Evolutionary conservation across 345 rosid species (phyloP).

Genomic region (Syzygium aqueum): DNA sequence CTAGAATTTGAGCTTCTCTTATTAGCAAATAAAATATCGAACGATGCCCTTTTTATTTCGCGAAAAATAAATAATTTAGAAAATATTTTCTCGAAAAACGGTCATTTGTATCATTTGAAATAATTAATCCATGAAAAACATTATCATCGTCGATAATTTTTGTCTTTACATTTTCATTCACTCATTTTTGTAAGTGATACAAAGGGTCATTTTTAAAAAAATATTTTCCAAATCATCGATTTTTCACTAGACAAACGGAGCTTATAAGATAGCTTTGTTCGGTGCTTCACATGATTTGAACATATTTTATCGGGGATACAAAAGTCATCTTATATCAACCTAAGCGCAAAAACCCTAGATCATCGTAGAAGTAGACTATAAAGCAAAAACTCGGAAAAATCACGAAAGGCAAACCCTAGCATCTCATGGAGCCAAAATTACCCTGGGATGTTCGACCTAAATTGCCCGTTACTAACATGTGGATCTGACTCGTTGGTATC

Average conservation of each 20-base stretch:
- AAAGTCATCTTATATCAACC: neutral
- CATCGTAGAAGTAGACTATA: accelerated
- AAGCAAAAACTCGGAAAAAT: too few species aligned
- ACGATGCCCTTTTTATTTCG: accelerated
- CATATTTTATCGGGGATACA: neutral
- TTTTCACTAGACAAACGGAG: neutral
- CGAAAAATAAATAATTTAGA: too few species aligned
- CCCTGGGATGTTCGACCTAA: neutral
- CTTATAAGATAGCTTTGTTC: neutral
- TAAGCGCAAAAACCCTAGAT: neutral
- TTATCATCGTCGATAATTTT: too few species aligned
- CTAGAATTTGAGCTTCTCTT: neutral
- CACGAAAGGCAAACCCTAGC: neutral
- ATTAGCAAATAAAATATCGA: neutral
- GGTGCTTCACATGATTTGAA: neutral
- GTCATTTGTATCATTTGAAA: neutral
- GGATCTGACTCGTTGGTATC: neutral
- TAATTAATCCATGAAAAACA: too few species aligned
- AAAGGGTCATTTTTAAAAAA: neutral
- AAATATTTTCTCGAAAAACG: too few species aligned
- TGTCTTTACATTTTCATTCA: too few species aligned
- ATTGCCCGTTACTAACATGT: neutral
- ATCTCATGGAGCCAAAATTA: neutral
- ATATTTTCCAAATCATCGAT: neutral
- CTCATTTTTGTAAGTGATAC: accelerated